Conservation (phyloP, 768 basidiomycete genomes). For the Kondoa subrosea region DNA sequence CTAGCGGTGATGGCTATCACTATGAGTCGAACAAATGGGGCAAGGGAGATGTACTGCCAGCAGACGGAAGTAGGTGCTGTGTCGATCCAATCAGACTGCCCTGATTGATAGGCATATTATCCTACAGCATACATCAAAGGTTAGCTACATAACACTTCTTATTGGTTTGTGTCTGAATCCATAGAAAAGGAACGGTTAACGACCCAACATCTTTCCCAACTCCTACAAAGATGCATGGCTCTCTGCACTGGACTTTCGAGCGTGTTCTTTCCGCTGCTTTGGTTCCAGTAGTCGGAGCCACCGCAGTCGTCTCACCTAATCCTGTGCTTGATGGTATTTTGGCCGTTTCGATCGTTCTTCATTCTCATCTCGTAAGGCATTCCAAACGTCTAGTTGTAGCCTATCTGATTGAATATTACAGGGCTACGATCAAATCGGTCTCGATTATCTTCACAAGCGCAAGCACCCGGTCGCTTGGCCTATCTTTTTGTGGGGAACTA, state of each 20-base stretch:
- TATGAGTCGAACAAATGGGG: not conserved
- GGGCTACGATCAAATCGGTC: constrained; percentile 53
- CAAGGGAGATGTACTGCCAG: not conserved
- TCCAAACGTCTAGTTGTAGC: not conserved
- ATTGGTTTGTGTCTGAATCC: constrained; percentile 6
- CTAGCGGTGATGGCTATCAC: not conserved
- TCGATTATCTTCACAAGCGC: constrained; percentile 82
- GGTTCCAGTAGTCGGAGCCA: constrained; percentile 71
- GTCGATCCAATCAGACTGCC: not conserved
- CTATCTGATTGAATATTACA: constrained; percentile 28
- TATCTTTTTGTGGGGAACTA: constrained; percentile 54
- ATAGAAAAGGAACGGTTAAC: constrained; percentile 79
- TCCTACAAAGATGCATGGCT: constrained; percentile 58
- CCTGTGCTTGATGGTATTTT: constrained; percentile 80
- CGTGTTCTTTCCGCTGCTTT: constrained; percentile 71
- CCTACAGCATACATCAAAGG: constrained; percentile 16
- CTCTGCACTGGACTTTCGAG: constrained; percentile 86
- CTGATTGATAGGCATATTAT: not conserved
- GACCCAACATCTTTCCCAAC: constrained; percentile 81
- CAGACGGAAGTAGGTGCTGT: not conserved
- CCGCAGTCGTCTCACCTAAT: constrained; percentile 63
- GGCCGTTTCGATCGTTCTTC: constrained; percentile 71
- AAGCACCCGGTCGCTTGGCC: constrained; percentile 77
- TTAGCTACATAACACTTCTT: not conserved
- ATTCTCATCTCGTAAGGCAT: constrained; percentile 73